Evolutionary conservation across 1,139 yeast species (phyloP).

Genomic region (Diutina ranongensis): DNA sequence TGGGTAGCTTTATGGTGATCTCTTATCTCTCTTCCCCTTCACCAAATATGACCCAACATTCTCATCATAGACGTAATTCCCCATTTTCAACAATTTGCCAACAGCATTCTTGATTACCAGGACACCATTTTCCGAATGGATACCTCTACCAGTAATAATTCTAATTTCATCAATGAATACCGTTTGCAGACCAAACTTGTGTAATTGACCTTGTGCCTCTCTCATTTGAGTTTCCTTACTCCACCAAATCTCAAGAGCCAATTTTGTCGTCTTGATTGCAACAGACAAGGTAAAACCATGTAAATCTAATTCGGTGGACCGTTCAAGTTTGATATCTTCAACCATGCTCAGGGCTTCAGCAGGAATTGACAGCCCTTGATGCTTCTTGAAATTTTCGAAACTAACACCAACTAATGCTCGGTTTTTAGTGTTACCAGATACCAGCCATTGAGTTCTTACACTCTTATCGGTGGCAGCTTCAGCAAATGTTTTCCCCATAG

Average conservation of each 20-base stretch:
- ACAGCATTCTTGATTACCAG: conserved; percentile 33
- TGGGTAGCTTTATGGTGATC: too few species aligned
- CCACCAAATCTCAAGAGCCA: conserved; percentile 44
- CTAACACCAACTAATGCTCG: not conserved
- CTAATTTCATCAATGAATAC: conserved; percentile 24
- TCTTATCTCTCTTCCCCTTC: conserved; percentile 16
- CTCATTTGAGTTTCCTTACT: conserved; percentile 29
- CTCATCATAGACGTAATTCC: conserved; percentile 32
- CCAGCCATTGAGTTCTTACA: too few species aligned
- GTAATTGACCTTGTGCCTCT: conserved; percentile 24
- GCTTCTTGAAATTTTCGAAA: not conserved
- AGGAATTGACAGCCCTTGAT: not conserved
- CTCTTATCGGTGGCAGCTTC: not conserved
- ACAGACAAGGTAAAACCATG: conserved; percentile 17
- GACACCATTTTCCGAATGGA: conserved; percentile 45
- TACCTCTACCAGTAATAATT: conserved; percentile 51
- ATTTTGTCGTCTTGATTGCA: conserved; percentile 26
- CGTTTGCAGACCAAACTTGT: conserved; percentile 20
- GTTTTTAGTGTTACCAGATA: not conserved
- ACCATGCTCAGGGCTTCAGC: not conserved
- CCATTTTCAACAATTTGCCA: conserved; percentile 19
- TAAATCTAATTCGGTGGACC: not conserved
- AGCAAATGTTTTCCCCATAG: not conserved
- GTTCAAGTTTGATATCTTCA: not conserved
- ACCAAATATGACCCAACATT: conserved; percentile 33